Evolutionary conservation across 2,329 filamentous ascomycete genomes (phyloP).

Genomic region (Microdochium nivale): DNA sequence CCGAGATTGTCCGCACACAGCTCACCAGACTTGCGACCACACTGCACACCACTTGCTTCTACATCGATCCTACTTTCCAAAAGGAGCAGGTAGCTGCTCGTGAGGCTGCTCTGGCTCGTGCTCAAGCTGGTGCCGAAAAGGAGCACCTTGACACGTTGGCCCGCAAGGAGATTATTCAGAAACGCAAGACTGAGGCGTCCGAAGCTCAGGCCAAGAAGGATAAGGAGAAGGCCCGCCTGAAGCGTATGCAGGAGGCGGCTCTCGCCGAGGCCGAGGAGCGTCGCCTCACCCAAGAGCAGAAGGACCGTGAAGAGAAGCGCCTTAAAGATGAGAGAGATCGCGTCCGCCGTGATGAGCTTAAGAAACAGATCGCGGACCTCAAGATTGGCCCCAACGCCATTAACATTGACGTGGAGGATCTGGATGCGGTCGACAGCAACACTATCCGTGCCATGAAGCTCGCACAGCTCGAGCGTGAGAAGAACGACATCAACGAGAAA

Average conservation of each 20-base stretch:
- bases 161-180: conserved; percentile 85
- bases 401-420: conserved; percentile 69
- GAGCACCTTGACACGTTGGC: conserved; percentile 81
- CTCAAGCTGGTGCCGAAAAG: conserved; percentile 80
- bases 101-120: conserved; percentile 69
- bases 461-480: conserved; percentile 92
- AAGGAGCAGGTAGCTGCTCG: conserved; percentile 72
- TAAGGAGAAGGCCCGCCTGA: conserved; percentile 84
- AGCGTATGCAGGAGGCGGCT: conserved; percentile 78
- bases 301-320: conserved; percentile 79
- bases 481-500: conserved; percentile 89
- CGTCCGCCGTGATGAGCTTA: conserved; percentile 86
- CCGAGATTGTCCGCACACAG: conserved; percentile 94
- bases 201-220: conserved; percentile 82
- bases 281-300: conserved; percentile 85
- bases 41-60: conserved; percentile 88
- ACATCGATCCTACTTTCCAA: conserved; percentile 86
- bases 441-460: conserved; percentile 91
- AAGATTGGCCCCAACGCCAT: conserved; percentile 75
- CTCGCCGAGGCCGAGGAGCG: conserved; percentile 83
- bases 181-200: conserved; percentile 93
- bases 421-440: conserved; percentile 82
- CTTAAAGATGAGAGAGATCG: conserved; percentile 81
- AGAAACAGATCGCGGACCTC: conserved; percentile 85
- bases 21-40: conserved; percentile 85